A percentile compares a stretch with the other conserved stretches of the same genome.
phyloP scores from a whole-genome alignment of 768 basidiomycete genomes.

The Tephrocybe sp. region DNA sequence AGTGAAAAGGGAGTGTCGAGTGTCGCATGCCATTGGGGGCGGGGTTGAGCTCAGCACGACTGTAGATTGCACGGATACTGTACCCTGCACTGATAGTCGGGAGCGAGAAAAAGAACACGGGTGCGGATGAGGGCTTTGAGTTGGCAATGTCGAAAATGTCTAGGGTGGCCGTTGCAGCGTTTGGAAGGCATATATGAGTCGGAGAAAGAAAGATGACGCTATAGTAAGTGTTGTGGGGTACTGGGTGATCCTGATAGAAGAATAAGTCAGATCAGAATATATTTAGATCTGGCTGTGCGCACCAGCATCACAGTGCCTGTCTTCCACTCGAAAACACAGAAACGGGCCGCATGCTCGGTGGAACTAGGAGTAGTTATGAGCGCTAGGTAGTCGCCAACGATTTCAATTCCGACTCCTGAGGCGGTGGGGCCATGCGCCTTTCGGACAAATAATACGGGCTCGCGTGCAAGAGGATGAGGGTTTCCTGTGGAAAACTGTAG shows the following conservation, averaged over 20 bases:
- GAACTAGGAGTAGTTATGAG: constrained; percentile 30
- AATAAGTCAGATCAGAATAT: background rate
- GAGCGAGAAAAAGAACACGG: constrained; percentile 1
- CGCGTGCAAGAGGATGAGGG: constrained; percentile 33
- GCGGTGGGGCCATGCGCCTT: constrained; percentile 20
- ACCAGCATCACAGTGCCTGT: constrained; percentile 35
- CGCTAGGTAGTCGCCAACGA: constrained; percentile 42
- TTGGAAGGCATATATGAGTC: constrained; percentile 25
- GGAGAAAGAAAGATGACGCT: constrained; percentile 23
- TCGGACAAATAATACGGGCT: constrained; percentile 27
- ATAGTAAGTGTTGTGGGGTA: constrained; percentile 17
- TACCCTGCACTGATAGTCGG: background rate
- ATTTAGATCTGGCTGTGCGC: constrained; percentile 7
- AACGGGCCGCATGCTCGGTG: constrained; percentile 20
- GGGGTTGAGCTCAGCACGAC: constrained; percentile 13
- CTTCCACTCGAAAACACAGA: constrained; percentile 46
- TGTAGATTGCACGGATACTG: constrained; percentile 6
- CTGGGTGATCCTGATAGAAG: constrained; percentile 15
- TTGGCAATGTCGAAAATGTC: constrained; percentile 21
- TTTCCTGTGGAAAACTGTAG: constrained; percentile 34
- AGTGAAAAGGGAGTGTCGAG: constrained; percentile 5
- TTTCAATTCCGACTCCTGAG: constrained; percentile 37
- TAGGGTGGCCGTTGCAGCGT: constrained; percentile 16
- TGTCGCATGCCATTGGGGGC: background rate
- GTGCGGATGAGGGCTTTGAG: background rate